phyloP scores from a whole-genome alignment of 2,329 filamentous ascomycete species.

The Ascochyta fabae region DNA sequence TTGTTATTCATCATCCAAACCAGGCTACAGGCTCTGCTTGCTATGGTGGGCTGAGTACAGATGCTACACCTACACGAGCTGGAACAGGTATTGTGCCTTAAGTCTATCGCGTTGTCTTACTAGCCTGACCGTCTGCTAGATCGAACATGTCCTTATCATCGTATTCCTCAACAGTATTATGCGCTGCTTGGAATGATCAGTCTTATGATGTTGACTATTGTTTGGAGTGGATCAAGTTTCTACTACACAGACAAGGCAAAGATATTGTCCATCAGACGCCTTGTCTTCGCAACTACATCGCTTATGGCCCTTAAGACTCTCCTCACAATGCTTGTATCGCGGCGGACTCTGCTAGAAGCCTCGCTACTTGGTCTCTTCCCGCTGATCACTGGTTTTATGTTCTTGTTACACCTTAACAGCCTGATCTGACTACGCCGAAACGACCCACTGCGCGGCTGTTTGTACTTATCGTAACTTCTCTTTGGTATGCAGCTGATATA shows the following conservation, averaged over 20 bases:
- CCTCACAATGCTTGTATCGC: slow-evolving; percentile 28
- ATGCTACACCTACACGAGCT: neutral
- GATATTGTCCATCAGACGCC: slow-evolving; percentile 26
- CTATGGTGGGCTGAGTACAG: slow-evolving; percentile 17
- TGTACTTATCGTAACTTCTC: neutral
- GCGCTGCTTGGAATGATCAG: slow-evolving; percentile 17
- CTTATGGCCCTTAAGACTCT: slow-evolving; percentile 26
- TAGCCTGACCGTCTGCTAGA: slow-evolving; percentile 7
- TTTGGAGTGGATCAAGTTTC: slow-evolving; percentile 17
- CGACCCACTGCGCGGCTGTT: neutral
- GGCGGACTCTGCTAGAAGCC: slow-evolving; percentile 28
- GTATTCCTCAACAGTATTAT: slow-evolving; percentile 16
- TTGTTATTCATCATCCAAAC: slow-evolving; percentile 9
- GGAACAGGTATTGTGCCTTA: neutral
- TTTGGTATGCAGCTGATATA: neutral
- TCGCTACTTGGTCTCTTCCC: slow-evolving; percentile 33
- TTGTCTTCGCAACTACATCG: slow-evolving; percentile 30
- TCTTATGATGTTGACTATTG: slow-evolving; percentile 22
- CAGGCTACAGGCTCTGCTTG: slow-evolving; percentile 9
- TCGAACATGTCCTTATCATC: neutral
- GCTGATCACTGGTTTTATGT: slow-evolving; percentile 30
- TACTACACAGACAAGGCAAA: slow-evolving; percentile 26
- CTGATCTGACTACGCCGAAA: slow-evolving; percentile 21
- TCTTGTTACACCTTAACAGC: slow-evolving; percentile 32
- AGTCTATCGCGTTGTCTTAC: neutral